phyloP scores from a whole-genome alignment of 2,329 filamentous ascomycete species.

The Nothomitra cinnamomea region DNA sequence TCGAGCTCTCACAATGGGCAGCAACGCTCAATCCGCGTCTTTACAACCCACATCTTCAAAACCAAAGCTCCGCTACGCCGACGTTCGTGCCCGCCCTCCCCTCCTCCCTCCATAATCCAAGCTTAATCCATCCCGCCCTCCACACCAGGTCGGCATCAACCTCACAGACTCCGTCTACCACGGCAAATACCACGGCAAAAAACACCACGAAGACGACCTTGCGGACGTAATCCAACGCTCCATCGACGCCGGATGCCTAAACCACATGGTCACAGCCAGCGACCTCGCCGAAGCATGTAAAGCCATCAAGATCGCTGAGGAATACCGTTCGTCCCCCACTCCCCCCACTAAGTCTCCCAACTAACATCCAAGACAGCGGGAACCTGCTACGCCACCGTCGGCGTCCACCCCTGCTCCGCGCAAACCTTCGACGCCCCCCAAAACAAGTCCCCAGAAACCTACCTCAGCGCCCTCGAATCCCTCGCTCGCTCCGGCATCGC shows the following conservation, averaged over 20 bases:
- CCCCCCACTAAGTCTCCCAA: not conserved
- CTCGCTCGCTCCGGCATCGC: slow-evolving; percentile 14
- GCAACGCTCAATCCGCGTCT: too few species aligned
- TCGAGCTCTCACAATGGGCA: too few species aligned
- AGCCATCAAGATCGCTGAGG: slow-evolving; percentile 54
- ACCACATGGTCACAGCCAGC: slow-evolving; percentile 87
- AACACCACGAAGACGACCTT: slow-evolving; percentile 58
- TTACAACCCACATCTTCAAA: too few species aligned
- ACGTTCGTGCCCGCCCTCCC: slow-evolving; percentile 1
- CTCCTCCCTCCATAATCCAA: not conserved
- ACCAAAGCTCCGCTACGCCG: not conserved
- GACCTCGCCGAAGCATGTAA: slow-evolving; percentile 62
- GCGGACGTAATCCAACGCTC: slow-evolving; percentile 64
- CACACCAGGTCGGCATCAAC: slow-evolving; percentile 71
- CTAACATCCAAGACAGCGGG: slow-evolving; percentile 37
- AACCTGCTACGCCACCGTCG: slow-evolving; percentile 74
- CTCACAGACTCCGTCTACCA: slow-evolving; percentile 82
- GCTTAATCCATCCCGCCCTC: not conserved
- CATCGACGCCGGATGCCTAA: slow-evolving; percentile 59
- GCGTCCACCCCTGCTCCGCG: slow-evolving; percentile 83
- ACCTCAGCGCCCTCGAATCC: slow-evolving; percentile 37
- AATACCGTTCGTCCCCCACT: slow-evolving; percentile 43
- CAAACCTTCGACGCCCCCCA: slow-evolving; percentile 50
- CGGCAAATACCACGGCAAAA: slow-evolving; percentile 67
- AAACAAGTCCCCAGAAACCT: slow-evolving; percentile 25